Base-by-base conservation (phyloP, 169 alveolate genomes). In the Babesia divergens region DNA sequence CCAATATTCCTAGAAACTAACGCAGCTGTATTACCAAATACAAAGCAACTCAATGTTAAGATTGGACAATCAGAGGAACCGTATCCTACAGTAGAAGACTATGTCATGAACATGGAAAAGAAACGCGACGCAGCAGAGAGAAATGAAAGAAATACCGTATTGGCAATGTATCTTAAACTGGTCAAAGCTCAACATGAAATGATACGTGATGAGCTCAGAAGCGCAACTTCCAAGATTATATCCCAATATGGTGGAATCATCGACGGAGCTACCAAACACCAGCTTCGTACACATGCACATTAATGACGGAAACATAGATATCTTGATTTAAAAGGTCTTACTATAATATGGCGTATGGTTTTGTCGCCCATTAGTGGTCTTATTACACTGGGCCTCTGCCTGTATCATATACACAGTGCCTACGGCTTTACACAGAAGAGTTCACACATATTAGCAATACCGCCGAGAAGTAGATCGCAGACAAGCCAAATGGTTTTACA, bases 91-190 rank as follows among this genome's bases (percentile, higher is more conserved):
- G 84, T 86, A 50, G 92, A 86, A 50, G 92, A 86, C 51, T 83
- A 70, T 38, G 92, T 86, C 47, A 86, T 86, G 92, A 85, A 86
- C 60, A 86, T 86, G 92, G 91, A 86, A 47, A 86, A 83, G 82
- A 86, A 64, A 59, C 53, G 92, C 44, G 92, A 86, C 42, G 89
- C 81, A 40, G 69, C 92, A n/a, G 92, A 86, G 82, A 70, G 82
- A 35, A 53, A 67, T 26, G 87, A 55, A 59, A 58, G 79, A 11
- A 82, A 86, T 42, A 83, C 71, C 52, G 74, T 83, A 20, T 42
- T 86, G 34, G 83, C 81, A 20, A 79, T 86, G 72, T 83, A 86
- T 65, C 70, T 86, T 71, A 86, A 86, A 58, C 74, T 82, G 42
- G 65, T 83, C 72, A 86, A 86, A 74, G 92, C 89, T 16, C 92